These are phyloP conservation scores for Penicillium manginii DNA, from an alignment of 495 filamentous ascomycete species.

Conservation along the genomic window DNA sequence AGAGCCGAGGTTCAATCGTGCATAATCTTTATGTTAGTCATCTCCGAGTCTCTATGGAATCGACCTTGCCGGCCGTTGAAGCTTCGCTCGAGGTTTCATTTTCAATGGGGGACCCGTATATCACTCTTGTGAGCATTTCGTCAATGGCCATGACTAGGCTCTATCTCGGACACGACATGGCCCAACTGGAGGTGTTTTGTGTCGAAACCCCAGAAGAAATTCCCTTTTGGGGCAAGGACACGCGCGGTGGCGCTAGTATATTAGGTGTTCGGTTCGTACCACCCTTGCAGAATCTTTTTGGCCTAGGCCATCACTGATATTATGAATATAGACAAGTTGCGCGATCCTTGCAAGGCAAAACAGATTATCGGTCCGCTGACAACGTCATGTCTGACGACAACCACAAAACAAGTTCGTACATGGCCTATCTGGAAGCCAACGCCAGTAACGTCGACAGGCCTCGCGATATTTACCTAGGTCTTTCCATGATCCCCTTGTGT, in stretches of 20 bases:
- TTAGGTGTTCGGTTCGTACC: slow-evolving; percentile 56
- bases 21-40: slow-evolving; percentile 77
- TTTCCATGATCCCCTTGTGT: slow-evolving; percentile 73
- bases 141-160: slow-evolving; percentile 71
- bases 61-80: slow-evolving; percentile 65
- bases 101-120: slow-evolving; percentile 72
- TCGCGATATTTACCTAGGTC: slow-evolving; percentile 70
- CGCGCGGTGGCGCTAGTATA: slow-evolving; percentile 77
- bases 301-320: slow-evolving; percentile 9
- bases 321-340: slow-evolving; percentile 61
- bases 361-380: slow-evolving; percentile 55
- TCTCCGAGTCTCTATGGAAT: slow-evolving; percentile 63
- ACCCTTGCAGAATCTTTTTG: background rate
- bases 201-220: slow-evolving; percentile 76
- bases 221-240: slow-evolving; percentile 71
- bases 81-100: slow-evolving; percentile 71
- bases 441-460: slow-evolving; percentile 62
- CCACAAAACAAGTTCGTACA: slow-evolving; percentile 67
- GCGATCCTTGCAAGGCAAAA: slow-evolving; percentile 85
- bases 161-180: slow-evolving; percentile 73
- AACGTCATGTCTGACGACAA: slow-evolving; percentile 72
- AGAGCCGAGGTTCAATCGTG: slow-evolving; percentile 71
- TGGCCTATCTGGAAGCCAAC: slow-evolving; percentile 53
- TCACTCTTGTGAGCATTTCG: slow-evolving; percentile 74
- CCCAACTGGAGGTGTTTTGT: slow-evolving; percentile 75